phyloP scores from a whole-genome alignment of 352 stramenopile genomes.

The Thraustochytrium striatum region DNA sequence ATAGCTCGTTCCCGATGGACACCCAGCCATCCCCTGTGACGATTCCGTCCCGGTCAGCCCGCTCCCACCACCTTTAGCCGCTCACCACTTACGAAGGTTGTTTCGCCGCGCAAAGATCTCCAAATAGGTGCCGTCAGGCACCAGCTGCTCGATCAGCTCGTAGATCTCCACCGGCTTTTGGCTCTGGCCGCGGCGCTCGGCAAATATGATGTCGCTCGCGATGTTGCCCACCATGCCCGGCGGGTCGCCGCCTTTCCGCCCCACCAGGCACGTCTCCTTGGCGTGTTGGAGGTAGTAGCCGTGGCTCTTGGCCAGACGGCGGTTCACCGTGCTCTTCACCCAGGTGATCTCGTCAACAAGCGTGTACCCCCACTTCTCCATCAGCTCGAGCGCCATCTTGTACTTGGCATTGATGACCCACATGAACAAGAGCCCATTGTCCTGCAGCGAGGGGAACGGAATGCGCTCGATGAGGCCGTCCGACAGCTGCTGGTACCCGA shows the following conservation, averaged over 20 bases:
- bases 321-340: slow-evolving; percentile 56
- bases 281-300: slow-evolving; percentile 57
- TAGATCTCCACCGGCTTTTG: slow-evolving; percentile 58
- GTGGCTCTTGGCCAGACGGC: slow-evolving; percentile 56
- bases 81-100: slow-evolving; percentile 53
- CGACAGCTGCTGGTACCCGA: slow-evolving; percentile 55
- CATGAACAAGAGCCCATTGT: slow-evolving; percentile 55
- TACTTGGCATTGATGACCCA: slow-evolving; percentile 61
- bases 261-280: slow-evolving; percentile 57
- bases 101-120: slow-evolving; percentile 57
- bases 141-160: slow-evolving; percentile 55
- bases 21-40: slow-evolving; percentile 53
- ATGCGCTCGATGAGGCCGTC: slow-evolving; percentile 53
- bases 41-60: not conserved
- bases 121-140: slow-evolving; percentile 54
- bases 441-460: slow-evolving; percentile 51
- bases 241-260: slow-evolving; percentile 52
- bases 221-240: slow-evolving; percentile 51
- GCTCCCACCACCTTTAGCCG: not conserved
- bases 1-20: slow-evolving; percentile 55
- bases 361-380: slow-evolving; percentile 56
- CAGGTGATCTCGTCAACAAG: slow-evolving; percentile 57
- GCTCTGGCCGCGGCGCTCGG: slow-evolving; percentile 53
- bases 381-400: slow-evolving; percentile 54
- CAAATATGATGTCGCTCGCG: slow-evolving; percentile 56